These are phyloP conservation scores for Hericium erinaceus DNA, from an alignment of 768 basidiomycete species.

Conservation along the genomic window DNA sequence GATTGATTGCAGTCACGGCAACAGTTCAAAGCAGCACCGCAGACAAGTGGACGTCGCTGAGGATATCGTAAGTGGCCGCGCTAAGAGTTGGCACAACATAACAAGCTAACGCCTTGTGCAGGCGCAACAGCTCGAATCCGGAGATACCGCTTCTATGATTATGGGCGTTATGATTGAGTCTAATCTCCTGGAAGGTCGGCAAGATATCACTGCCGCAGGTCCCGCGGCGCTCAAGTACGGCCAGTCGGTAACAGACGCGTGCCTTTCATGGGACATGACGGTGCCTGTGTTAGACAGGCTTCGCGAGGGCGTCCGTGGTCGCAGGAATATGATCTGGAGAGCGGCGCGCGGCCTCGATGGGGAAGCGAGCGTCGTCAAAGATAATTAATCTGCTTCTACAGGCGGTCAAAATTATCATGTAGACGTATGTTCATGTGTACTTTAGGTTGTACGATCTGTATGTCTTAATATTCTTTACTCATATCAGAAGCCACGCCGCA, in stretches of 20 bases:
- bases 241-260: constrained; percentile 83
- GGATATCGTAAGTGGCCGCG: constrained; percentile 57
- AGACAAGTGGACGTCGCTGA: constrained; percentile 86
- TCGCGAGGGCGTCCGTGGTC: constrained; percentile 78
- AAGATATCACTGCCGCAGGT: constrained; percentile 71
- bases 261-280: constrained; percentile 86
- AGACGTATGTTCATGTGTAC: constrained; percentile 3
- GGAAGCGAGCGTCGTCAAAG: neutral
- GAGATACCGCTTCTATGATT: constrained; percentile 63
- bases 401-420: neutral
- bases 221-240: constrained; percentile 71
- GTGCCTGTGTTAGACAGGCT: constrained; percentile 74
- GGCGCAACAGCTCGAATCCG: constrained; percentile 65
- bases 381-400: neutral
- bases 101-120: constrained; percentile 23
- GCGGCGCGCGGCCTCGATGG: constrained; percentile 16
- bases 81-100: constrained; percentile 2
- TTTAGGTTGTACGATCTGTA: neutral
- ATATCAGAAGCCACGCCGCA: too few species aligned
- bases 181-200: constrained; percentile 80
- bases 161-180: constrained; percentile 97
- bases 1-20: constrained; percentile 97
- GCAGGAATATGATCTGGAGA: constrained; percentile 42
- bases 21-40: constrained; percentile 85
- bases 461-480: too few species aligned